These are phyloP conservation scores for Stachybotrys elegans DNA, from an alignment of 2,329 filamentous ascomycete genomes.

Conservation along the genomic window DNA sequence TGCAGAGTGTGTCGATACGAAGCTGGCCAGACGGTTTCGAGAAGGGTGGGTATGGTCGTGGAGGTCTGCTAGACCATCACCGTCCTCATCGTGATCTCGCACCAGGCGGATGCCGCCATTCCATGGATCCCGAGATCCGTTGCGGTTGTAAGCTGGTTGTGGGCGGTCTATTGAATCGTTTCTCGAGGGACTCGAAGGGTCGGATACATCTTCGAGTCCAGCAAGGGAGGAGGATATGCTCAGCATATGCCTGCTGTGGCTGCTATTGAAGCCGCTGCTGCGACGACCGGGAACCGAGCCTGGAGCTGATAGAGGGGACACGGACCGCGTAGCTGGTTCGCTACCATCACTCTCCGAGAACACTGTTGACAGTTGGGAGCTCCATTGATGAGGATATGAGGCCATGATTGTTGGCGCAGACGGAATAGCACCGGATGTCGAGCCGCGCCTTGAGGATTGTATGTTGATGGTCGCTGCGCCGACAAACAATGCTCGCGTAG, in stretches of 20 bases:
- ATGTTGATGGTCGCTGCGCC: slow-evolving; percentile 19
- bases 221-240: slow-evolving; percentile 53
- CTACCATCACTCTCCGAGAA: slow-evolving; percentile 57
- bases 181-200: slow-evolving; percentile 32
- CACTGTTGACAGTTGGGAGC: slow-evolving; percentile 59
- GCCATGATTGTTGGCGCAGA: slow-evolving; percentile 9
- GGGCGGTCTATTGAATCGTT: slow-evolving; percentile 47
- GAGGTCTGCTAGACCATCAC: slow-evolving; percentile 58
- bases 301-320: slow-evolving; percentile 36
- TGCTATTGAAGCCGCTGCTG: slow-evolving; percentile 45
- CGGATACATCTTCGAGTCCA: slow-evolving; percentile 33
- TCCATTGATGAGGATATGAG: slow-evolving; percentile 53
- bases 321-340: slow-evolving; percentile 42
- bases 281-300: slow-evolving; percentile 39
- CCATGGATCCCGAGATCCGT: slow-evolving; percentile 24
- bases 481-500: slow-evolving; percentile 26
- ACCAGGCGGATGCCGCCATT: slow-evolving; percentile 39
- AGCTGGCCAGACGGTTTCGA: slow-evolving; percentile 45
- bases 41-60: slow-evolving; percentile 49
- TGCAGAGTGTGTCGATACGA: slow-evolving; percentile 43
- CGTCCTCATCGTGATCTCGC: slow-evolving; percentile 57
- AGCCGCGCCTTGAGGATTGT: slow-evolving; percentile 11
- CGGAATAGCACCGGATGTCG: slow-evolving; percentile 6
- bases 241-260: slow-evolving; percentile 48
- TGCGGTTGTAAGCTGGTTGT: slow-evolving; percentile 36